Base-by-base conservation (phyloP, 306 rosid genomes). In the Fragaria iinumae region DNA sequence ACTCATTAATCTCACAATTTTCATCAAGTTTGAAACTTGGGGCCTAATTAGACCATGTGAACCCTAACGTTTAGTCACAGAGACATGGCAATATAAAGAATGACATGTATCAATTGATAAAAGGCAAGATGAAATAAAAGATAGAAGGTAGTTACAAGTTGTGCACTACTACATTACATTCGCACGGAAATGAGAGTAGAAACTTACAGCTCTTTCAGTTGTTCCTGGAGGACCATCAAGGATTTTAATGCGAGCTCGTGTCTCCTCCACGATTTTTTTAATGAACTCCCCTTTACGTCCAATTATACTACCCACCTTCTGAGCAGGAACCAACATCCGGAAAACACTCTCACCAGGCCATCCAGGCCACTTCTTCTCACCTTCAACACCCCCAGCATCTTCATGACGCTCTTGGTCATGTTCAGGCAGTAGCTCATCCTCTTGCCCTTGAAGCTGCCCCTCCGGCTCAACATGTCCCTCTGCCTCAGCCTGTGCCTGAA, bases 291-390 rank as follows among this genome's bases (percentile, higher is more conserved):
- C 99, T 69, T 90, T 96, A 29, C 99, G 97, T 44, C 99, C 99
- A 83, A 96, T 96, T 81, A 96, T 93, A 77, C 99, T 91, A 25
- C 99, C 98, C 83, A 96, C 98, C 84, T 92, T 92, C 73, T 92
- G 97, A 0, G 96, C 96, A 36, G 98, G 99, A 76, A 96, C 99
- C 79, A 96, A 74, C 99, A 96, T 92, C 71, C 99, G 86, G 60
- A 92, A 96, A 81, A 96, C 98, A 75, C 93, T 92, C 86, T 96
- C 99, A 10, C 98, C 99, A 0, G 99, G 99, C 99, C 97, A 96
- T 71, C 99, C 99, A 0, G 96, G 99, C 99, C 99, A 96, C 82
- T 88, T 96, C 88, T 93, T 96, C 85, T 96, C 99, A 63, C 88
- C 95, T 83, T 67, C 86, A 72, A 80, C 90, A 45, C 50, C 29